Evolutionary conservation across 257 asterid species (phyloP), one percentile per base, ranked within the genome.

Genomic region (Jacaranda mimosifolia): DNA sequence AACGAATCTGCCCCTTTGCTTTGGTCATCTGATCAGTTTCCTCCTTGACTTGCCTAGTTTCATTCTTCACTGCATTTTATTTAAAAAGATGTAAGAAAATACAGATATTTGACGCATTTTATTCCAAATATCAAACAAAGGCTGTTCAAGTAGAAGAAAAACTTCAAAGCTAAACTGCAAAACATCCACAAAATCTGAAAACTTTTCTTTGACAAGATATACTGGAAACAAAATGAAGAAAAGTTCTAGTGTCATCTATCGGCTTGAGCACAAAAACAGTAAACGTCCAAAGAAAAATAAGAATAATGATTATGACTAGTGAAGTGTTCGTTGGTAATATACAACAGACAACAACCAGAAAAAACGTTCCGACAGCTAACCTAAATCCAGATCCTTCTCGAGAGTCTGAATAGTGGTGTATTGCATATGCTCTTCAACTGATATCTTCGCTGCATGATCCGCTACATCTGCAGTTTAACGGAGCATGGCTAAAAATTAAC

Each of bases 391-490:
- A 70, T 94, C 98, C 73, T 82, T 86, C 56, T 89, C 91, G 52
- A 94, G 87, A 80, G 85, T 82, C 69, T 87, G 89, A 70, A 94
- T 73, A 52, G 90, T 89, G 56, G 94, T 79, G 75, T 79, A 67
- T 40, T 75, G 90, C 94, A 88, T 89, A 66, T 94, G 98, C 83
- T 94, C 96, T 76, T 94, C 92, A 46, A 83, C 88, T 21, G 98
- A 87, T 60, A 83, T 80, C 81, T 88, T 87, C 42, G 92, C 93
- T 12, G 92, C 97, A 77, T 94, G 96, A 87, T 94, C 98, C 82
- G 94, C 98, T 83, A 85, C 98, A 88, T 94, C 98, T 94, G 89
- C 83, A 86, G 76, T 59, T 79, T 66, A 62, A 14, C 10, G 46
- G 9, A 55, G 48, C 65, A 62, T 39, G 51, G 21, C n/a, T 78